phyloP scores from a whole-genome alignment of 2,329 filamentous ascomycete genomes.

The Didymella exigua region DNA sequence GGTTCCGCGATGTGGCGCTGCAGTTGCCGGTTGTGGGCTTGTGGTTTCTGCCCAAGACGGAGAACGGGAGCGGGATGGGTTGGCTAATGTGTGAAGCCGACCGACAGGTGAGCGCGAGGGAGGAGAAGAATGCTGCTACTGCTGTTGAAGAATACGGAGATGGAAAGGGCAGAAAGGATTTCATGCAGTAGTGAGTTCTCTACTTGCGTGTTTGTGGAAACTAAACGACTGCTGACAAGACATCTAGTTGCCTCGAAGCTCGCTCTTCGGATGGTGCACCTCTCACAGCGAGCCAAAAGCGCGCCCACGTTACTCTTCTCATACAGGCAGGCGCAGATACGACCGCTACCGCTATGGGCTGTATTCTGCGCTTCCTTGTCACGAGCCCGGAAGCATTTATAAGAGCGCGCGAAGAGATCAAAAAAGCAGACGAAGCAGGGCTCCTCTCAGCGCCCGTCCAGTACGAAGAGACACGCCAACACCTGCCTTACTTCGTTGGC shows the following conservation, averaged over 20 bases:
- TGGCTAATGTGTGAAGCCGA: slow-evolving; percentile 49
- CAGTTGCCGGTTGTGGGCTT: slow-evolving; percentile 28
- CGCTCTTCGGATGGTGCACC: slow-evolving; percentile 37
- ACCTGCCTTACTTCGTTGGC: slow-evolving; percentile 56
- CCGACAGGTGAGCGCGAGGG: slow-evolving; percentile 38
- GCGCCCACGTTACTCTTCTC: slow-evolving; percentile 47
- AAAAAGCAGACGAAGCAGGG: slow-evolving; percentile 24
- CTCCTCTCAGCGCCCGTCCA: slow-evolving; percentile 32
- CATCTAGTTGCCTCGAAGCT: slow-evolving; percentile 41
- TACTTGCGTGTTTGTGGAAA: not conserved
- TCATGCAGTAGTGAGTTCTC: slow-evolving; percentile 33
- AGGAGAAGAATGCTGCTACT: slow-evolving; percentile 23
- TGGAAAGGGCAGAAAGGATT: slow-evolving; percentile 37
- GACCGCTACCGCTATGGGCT: slow-evolving; percentile 44
- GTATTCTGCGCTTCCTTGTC: slow-evolving; percentile 38
- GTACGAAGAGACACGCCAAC: slow-evolving; percentile 39
- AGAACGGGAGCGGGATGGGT: slow-evolving; percentile 40
- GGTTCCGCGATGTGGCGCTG: slow-evolving; percentile 44
- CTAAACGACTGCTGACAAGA: slow-evolving; percentile 22
- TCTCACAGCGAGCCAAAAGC: slow-evolving; percentile 40
- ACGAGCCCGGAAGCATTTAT: slow-evolving; percentile 21
- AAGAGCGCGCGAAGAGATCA: slow-evolving; percentile 32
- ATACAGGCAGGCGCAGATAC: slow-evolving; percentile 49
- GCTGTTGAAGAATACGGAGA: slow-evolving; percentile 21
- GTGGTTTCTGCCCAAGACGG: slow-evolving; percentile 43